Conservation (phyloP, 345 rosid species). For the Mallotus nudiflorus region DNA sequence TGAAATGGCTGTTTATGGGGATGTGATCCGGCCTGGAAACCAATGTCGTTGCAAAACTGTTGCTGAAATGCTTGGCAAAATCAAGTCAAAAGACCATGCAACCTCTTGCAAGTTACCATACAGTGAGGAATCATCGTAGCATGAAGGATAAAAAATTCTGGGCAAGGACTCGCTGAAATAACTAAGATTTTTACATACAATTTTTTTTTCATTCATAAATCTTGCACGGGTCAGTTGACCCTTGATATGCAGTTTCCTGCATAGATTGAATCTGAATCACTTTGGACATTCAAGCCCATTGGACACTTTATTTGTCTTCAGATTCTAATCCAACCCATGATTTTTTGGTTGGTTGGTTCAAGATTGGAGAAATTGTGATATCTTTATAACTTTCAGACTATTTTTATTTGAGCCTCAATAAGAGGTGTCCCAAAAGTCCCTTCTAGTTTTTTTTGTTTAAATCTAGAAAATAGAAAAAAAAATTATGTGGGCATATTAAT, state of each 20-base stretch:
- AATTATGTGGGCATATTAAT: no score
- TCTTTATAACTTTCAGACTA: no score
- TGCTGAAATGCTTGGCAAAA: conserved; percentile 78
- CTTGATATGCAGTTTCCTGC: not conserved
- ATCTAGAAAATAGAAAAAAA: no score
- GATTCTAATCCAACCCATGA: not conserved
- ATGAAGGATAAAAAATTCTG: not conserved
- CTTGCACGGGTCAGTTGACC: not conserved
- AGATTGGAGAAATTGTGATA: not conserved
- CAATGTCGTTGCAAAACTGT: conserved; percentile 87
- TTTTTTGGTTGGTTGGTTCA: conserved; percentile 2
- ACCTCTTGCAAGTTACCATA: conserved; percentile 77
- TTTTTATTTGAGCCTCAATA: no score
- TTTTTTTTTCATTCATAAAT: not conserved
- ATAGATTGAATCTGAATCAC: not conserved
- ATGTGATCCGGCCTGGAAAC: conserved; percentile 84
- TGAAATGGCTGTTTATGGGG: conserved; percentile 97
- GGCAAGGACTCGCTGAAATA: not conserved
- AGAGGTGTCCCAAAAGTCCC: no score
- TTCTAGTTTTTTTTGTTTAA: no score
- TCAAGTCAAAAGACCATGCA: conserved; percentile 63
- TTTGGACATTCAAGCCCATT: not conserved
- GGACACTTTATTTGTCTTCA: not conserved
- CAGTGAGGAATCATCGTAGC: conserved; percentile 30
- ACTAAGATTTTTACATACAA: no score